These are phyloP conservation scores for Coemansia sp. DNA, from an alignment of 192 early-diverging fungal genomes.

Conservation along the genomic window DNA sequence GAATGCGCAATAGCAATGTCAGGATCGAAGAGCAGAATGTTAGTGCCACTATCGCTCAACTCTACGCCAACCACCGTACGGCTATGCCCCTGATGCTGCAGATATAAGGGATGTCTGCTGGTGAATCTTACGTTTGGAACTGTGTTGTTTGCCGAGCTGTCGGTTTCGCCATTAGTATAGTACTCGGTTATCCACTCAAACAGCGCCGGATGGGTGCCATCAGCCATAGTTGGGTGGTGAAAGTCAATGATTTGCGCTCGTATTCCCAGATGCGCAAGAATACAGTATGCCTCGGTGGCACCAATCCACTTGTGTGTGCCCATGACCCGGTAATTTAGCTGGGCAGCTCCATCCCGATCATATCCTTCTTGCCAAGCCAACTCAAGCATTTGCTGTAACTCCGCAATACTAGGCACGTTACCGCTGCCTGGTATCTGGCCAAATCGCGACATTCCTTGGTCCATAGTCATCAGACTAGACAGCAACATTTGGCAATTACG, in stretches of 20 bases:
- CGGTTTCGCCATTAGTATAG: constrained; percentile 36
- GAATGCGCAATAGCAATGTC: constrained; percentile 12
- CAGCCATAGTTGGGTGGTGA: constrained; percentile 56
- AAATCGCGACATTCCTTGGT: not conserved
- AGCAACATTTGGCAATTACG: constrained; percentile 69
- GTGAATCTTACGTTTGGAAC: constrained; percentile 37
- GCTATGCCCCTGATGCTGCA: constrained; percentile 73
- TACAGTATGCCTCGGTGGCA: constrained; percentile 63
- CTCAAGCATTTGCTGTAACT: constrained; percentile 58
- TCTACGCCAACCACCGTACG: constrained; percentile 65
- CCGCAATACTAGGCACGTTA: constrained; percentile 30
- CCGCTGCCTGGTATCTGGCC: not conserved
- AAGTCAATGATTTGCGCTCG: constrained; percentile 63
- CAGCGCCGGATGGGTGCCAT: constrained; percentile 57
- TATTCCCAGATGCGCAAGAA: constrained; percentile 58
- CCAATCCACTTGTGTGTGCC: constrained; percentile 71
- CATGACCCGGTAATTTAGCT: constrained; percentile 55
- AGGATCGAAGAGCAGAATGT: constrained; percentile 67
- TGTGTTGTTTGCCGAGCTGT: not conserved
- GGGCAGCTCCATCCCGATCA: constrained; percentile 57
- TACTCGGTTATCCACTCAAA: constrained; percentile 60
- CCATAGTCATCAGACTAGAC: constrained; percentile 36
- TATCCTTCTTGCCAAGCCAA: constrained; percentile 60
- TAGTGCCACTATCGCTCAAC: constrained; percentile 31
- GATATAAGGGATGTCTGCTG: constrained; percentile 61